Evolutionary conservation across 2,329 filamentous ascomycete species (phyloP).

Genomic region (Elsinoe perseae): DNA sequence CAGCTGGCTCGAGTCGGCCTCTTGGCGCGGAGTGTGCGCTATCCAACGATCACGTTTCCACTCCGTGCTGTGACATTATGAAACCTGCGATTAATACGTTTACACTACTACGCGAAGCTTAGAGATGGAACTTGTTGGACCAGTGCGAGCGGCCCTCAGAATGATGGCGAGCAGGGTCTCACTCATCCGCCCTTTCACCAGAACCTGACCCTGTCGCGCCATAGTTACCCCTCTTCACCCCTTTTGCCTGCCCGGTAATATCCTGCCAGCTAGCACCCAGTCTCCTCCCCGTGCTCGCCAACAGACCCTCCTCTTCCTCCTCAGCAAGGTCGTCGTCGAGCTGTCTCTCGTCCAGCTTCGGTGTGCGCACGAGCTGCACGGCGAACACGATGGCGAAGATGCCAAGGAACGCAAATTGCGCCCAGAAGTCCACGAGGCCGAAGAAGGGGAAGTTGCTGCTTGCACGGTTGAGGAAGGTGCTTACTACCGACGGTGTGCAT

Average conservation of each 20-base stretch:
- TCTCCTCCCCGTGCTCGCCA: slow-evolving; percentile 72
- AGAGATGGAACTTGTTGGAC: background rate
- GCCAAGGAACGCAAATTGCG: slow-evolving; percentile 79
- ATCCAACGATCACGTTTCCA: background rate
- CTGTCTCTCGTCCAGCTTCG: slow-evolving; percentile 65
- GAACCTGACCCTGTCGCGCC: slow-evolving; percentile 19
- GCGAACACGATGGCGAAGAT: slow-evolving; percentile 76
- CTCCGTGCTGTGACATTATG: background rate
- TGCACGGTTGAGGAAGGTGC: slow-evolving; percentile 86
- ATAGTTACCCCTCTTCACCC: slow-evolving; percentile 29
- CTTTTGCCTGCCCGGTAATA: slow-evolving; percentile 55
- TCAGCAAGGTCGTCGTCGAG: slow-evolving; percentile 83
- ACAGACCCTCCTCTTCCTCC: slow-evolving; percentile 85
- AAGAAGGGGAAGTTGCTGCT: slow-evolving; percentile 94
- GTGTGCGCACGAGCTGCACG: slow-evolving; percentile 71
- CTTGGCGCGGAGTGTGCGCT: background rate
- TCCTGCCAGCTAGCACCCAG: slow-evolving; percentile 87
- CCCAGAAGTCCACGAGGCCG: slow-evolving; percentile 88
- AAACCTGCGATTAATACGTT: background rate
- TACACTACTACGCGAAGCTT: background rate
- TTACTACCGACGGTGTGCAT: slow-evolving; percentile 86
- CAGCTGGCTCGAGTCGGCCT: background rate
- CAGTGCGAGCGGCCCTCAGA: background rate
- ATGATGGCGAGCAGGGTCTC: background rate
- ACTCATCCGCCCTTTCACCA: background rate